Base-by-base conservation (phyloP, 2,329 filamentous ascomycete genomes). In the Hymenoscyphus linearis region DNA sequence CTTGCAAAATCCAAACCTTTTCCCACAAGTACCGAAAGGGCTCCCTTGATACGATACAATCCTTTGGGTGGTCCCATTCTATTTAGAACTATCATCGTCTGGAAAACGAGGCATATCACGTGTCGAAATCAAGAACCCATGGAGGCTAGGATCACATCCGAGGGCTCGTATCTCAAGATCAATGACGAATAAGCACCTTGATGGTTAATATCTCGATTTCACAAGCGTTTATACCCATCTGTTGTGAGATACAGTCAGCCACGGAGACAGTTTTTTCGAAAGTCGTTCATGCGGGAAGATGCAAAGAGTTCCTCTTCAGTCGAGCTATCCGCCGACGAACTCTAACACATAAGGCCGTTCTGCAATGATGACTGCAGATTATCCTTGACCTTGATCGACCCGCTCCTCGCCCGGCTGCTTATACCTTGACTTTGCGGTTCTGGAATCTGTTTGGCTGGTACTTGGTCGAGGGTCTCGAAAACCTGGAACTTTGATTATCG, bases 1-100 rank as follows among this genome's bases (percentile, higher is more conserved):
- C 52, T 75, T 96, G 63, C 87, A 85, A 65, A 88, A 92, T 71
- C 90, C 91, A 1, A 84, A 82, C 27, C 84, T 89, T 62, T 98
- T 98, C 71, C 95, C 95, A 1, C 89, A 90, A 50, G 91, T 95
- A 0, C 93, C 93, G 2, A 89, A 84, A 57, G 83, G 82, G 47
- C 70, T 78, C 7, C 82, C 81, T 54, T 72, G 64, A 58, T 54
- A 27, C 34, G 37, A 31, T 47, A 40, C 55, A 44, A 56, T 12
- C n/a, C 18, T 37, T 62, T n/a, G 36, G 14, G n/a, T 40, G 13
- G n/a, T 40, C 1, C 40, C 22, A 47, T 47, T n/a, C n/a, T 7
- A 9, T n/a, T 22, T 47, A 2, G 44, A 18, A 50, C n/a, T 50
- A 22, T 50, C 18, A 12, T 50, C 18, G 18, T 50, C 22, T 3